Evolutionary conservation across 2,329 filamentous ascomycete genomes (phyloP).

Genomic region (Aspergillus ruber): DNA sequence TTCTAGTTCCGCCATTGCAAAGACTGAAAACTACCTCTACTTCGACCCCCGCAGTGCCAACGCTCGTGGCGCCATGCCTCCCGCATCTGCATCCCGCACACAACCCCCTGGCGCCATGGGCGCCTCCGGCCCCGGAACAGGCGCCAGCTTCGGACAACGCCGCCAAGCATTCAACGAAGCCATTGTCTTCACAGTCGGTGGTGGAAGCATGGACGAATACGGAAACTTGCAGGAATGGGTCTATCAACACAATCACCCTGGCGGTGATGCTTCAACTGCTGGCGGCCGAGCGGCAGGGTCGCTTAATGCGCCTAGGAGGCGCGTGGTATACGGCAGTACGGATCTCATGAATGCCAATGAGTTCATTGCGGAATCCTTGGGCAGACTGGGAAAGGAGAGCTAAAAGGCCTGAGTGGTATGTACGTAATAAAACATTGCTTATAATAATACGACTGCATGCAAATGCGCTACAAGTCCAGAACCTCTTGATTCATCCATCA

Average conservation of each 20-base stretch:
- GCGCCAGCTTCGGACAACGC: conserved; percentile 83
- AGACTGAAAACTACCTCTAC: conserved; percentile 94
- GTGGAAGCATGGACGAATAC: conserved; percentile 98
- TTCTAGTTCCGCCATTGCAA: conserved; percentile 84
- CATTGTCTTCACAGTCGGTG: conserved; percentile 90
- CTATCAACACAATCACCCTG: conserved; percentile 54
- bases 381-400: conserved; percentile 51
- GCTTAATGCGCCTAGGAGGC: conserved; percentile 56
- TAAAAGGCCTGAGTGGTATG: conserved; percentile 13
- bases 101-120: conserved; percentile 40
- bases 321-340: conserved; percentile 92
- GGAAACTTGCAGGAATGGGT: conserved; percentile 97
- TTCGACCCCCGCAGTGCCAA: conserved; percentile 94
- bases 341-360: conserved; percentile 60
- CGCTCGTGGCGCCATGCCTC: conserved; percentile 83
- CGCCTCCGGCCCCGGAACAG: conserved; percentile 56
- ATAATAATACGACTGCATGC: neutral
- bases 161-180: conserved; percentile 85
- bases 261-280: conserved; percentile 37
- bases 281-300: conserved; percentile 21
- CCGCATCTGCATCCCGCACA: conserved; percentile 54
- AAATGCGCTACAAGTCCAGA: neutral
- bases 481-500: neutral
- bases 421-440: neutral
- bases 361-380: conserved; percentile 54